Base-by-base conservation (phyloP, 2,329 filamentous ascomycete species). In the Penicillium thymicola region DNA sequence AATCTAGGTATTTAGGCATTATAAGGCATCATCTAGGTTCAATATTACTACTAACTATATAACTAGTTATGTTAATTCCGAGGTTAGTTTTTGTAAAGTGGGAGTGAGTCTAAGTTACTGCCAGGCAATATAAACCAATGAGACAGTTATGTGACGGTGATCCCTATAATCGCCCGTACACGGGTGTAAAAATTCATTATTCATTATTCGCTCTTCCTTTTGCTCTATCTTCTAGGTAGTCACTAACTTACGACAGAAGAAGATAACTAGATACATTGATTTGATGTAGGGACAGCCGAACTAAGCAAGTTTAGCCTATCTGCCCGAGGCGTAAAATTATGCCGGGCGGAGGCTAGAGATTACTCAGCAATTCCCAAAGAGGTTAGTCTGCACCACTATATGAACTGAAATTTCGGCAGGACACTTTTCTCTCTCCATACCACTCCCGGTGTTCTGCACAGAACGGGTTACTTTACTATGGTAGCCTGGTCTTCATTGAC, bases 401-500 rank as follows among this genome's bases (percentile, higher is more conserved):
- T 45, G 42, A 52, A 21, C 21, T 13, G 42, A 55, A 52, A 52
- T 52, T 43, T 55, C 55, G 21, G 23, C 55, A 28, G 13, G 28
- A 40, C 28, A 16, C 6, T 41, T 58, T 67, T 63, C 59, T 63
- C 58, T 62, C 52, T 62, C 38, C 63, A 72, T 62, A 68, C 71
- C 75, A 76, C 75, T 74, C 71, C 69, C 60, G 59, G 72, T 74
- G 74, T 69, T 71, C 57, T 69, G 72, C 73, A 75, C 65, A 69
- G 73, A 67, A 70, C 68, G 64, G 45, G 61, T 66, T 76, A 70
- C 69, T 55, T 57, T 62, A 50, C 55, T 32, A 65, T 72, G 62
- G 62, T 71, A 70, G 67, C 63, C 57, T 62, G 65, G 71, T 66
- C 64, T 67, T 60, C 30, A 62, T 62, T 34, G 56, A 50, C 59